These are phyloP conservation scores for Thermoascus crustaceus DNA, from an alignment of 2,329 filamentous ascomycete genomes.

Conservation along the genomic window DNA sequence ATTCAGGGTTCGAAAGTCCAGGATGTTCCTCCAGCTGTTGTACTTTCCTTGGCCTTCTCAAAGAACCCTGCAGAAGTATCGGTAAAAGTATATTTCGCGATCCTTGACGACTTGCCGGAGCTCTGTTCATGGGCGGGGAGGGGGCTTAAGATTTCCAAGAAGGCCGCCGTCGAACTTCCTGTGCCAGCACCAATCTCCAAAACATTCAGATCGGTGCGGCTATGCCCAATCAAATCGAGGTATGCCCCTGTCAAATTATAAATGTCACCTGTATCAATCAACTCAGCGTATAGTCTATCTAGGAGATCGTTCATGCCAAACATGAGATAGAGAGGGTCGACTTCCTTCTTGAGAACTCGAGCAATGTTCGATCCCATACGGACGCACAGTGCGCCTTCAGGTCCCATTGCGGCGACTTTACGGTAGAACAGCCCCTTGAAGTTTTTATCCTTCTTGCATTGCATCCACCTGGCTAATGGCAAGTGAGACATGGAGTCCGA, in stretches of 20 bases:
- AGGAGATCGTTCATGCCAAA: not conserved
- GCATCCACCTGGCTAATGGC: slow-evolving; percentile 14
- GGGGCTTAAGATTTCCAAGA: not conserved
- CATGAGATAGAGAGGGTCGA: not conserved
- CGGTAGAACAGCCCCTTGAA: not conserved
- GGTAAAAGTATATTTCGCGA: slow-evolving; percentile 9
- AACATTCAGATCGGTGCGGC: slow-evolving; percentile 9
- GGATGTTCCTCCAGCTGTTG: slow-evolving; percentile 8
- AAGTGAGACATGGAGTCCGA: slow-evolving; percentile 18
- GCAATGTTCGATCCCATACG: not conserved
- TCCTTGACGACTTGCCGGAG: not conserved
- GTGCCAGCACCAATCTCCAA: slow-evolving; percentile 16
- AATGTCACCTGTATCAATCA: not conserved
- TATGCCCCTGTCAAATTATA: not conserved
- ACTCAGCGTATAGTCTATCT: not conserved
- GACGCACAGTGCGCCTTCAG: not conserved
- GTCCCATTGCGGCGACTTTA: not conserved
- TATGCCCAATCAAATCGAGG: slow-evolving; percentile 6
- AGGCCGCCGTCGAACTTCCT: slow-evolving; percentile 7
- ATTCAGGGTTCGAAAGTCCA: slow-evolving; percentile 14
- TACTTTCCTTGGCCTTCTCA: slow-evolving; percentile 22
- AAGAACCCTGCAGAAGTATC: slow-evolving; percentile 14
- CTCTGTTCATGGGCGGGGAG: no score
- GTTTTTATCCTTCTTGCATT: not conserved
- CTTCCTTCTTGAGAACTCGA: not conserved